phyloP scores from a whole-genome alignment of 495 filamentous ascomycete species.

The Xylaria palmicola region DNA sequence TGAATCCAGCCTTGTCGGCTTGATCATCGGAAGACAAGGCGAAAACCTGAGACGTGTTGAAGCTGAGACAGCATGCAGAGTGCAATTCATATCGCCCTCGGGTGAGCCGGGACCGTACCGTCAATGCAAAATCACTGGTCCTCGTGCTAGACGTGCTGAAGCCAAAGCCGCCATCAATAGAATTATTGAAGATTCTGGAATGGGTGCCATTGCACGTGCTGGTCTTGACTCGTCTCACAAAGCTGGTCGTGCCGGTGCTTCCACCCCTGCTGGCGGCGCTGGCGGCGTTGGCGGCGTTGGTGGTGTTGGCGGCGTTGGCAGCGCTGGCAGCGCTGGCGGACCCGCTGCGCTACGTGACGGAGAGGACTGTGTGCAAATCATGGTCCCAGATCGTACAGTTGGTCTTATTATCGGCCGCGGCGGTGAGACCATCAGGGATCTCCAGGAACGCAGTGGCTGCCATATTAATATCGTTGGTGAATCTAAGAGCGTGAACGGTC shows the following conservation, averaged over 20 bases:
- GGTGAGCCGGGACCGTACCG: slow-evolving; percentile 64
- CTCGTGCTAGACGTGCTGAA: slow-evolving; percentile 60
- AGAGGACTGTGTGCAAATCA: slow-evolving; percentile 76
- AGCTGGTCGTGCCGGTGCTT: slow-evolving; percentile 20
- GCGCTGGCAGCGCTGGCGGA: slow-evolving; percentile 11
- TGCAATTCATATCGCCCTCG: slow-evolving; percentile 77
- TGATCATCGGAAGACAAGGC: slow-evolving; percentile 81
- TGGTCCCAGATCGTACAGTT: slow-evolving; percentile 87
- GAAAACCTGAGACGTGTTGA: slow-evolving; percentile 81
- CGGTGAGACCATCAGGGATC: slow-evolving; percentile 84
- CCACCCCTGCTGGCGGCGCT: slow-evolving; percentile 25
- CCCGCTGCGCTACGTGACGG: slow-evolving; percentile 61
- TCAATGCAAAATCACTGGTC: slow-evolving; percentile 75
- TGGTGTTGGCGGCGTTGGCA: slow-evolving; percentile 19
- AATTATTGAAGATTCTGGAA: slow-evolving; percentile 80
- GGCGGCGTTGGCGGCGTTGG: slow-evolving; percentile 31
- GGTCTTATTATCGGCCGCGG: slow-evolving; percentile 82
- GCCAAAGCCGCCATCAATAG: slow-evolving; percentile 73
- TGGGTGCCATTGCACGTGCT: slow-evolving; percentile 50
- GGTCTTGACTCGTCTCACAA: slow-evolving; percentile 32
- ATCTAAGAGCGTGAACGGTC: slow-evolving; percentile 78
- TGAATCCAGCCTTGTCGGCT: slow-evolving; percentile 72
- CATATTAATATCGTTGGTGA: slow-evolving; percentile 89
- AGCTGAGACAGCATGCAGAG: slow-evolving; percentile 67
- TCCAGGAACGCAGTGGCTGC: slow-evolving; percentile 80